Evolutionary conservation across 192 early-diverging fungal genomes (phyloP).

Genomic region (Coemansia sp.): DNA sequence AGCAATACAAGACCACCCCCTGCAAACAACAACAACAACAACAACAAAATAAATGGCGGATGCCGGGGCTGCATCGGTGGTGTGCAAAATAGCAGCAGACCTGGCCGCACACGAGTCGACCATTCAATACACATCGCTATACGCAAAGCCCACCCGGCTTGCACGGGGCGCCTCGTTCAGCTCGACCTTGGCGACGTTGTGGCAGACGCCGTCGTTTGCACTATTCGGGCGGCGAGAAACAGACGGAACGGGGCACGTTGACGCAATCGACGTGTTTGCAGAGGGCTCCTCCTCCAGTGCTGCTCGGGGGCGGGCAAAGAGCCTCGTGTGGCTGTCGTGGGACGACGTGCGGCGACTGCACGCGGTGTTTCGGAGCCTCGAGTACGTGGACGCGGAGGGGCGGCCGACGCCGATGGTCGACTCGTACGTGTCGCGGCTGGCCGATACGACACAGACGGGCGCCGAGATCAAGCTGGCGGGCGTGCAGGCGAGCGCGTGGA

Average conservation of each 20-base stretch:
- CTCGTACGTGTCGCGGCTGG: slow-evolving; percentile 38
- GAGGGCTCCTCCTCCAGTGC: no score
- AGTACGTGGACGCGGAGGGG: slow-evolving; percentile 38
- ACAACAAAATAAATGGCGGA: slow-evolving; percentile 14
- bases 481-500: slow-evolving; percentile 34
- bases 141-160: background rate
- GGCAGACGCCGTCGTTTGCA: slow-evolving; percentile 26
- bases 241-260: background rate
- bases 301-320: slow-evolving; percentile 1
- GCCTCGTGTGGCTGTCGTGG: slow-evolving; percentile 49
- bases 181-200: slow-evolving; percentile 24
- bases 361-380: slow-evolving; percentile 29
- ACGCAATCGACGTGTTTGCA: slow-evolving; percentile 13
- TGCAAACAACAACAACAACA: background rate
- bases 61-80: slow-evolving; percentile 26
- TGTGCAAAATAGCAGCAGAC: slow-evolving; percentile 36
- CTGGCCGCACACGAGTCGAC: slow-evolving; percentile 21
- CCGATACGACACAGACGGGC: slow-evolving; percentile 4
- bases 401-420: slow-evolving; percentile 45
- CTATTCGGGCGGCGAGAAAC: slow-evolving; percentile 29
- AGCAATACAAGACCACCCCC: no score
- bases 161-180: slow-evolving; percentile 17
- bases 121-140: slow-evolving; percentile 21
- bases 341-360: slow-evolving; percentile 40
- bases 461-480: slow-evolving; percentile 9